phyloP scores from a whole-genome alignment of 257 asterid genomes.

The Vinca minor region DNA sequence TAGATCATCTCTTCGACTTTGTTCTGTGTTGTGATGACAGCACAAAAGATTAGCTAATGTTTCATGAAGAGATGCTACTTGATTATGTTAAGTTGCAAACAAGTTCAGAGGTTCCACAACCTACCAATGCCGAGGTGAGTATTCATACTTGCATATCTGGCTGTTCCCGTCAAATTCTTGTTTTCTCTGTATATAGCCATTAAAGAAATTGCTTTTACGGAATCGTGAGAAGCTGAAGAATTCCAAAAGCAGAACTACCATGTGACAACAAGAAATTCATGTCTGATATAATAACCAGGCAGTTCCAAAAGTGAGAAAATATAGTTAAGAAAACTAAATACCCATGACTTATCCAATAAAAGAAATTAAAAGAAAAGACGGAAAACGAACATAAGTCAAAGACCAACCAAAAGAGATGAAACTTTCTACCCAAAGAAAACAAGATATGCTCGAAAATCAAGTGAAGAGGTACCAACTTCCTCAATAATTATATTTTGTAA shows the following conservation, averaged over 20 bases:
- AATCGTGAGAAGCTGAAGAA: neutral
- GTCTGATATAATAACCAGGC: neutral
- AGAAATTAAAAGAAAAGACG: neutral
- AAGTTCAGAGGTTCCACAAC: slow-evolving; percentile 10
- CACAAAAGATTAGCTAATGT: slow-evolving; percentile 18
- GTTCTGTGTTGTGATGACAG: slow-evolving; percentile 44
- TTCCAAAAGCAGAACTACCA: neutral
- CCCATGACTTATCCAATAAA: neutral
- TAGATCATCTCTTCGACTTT: slow-evolving; percentile 93
- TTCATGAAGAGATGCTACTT: neutral
- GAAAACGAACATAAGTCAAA: neutral
- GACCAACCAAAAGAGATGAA: neutral
- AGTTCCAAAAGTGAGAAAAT: neutral
- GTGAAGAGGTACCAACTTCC: neutral
- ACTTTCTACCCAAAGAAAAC: neutral
- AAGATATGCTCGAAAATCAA: neutral
- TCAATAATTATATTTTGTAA: too few relatives aligned
- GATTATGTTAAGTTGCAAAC: slow-evolving; percentile 13
- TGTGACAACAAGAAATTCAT: neutral
- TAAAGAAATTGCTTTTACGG: neutral
- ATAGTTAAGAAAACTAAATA: neutral
- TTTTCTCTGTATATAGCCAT: slow-evolving; percentile 55
- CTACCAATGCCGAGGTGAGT: slow-evolving; percentile 90
- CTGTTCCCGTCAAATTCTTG: slow-evolving; percentile 86
- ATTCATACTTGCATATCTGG: slow-evolving; percentile 92